Evolutionary conservation across 2,329 filamentous ascomycete species (phyloP).

Genomic region (Calcarisporium arbuscula): DNA sequence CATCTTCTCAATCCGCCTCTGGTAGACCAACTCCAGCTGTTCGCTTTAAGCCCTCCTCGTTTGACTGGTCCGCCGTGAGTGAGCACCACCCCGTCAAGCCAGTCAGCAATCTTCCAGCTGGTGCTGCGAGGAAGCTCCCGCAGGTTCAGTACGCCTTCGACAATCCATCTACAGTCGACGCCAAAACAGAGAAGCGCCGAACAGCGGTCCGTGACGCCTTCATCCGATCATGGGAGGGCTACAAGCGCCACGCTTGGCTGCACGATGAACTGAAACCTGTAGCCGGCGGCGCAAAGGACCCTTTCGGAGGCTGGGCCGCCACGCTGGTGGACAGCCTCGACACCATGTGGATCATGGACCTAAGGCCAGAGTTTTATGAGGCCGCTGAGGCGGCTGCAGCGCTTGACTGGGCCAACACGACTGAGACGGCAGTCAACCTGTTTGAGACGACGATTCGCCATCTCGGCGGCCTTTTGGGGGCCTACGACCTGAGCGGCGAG

Average conservation of each 20-base stretch:
- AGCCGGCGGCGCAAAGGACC: constrained; percentile 37
- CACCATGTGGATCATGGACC: constrained; percentile 56
- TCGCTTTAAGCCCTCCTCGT: too few species aligned
- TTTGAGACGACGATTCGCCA: constrained; percentile 53
- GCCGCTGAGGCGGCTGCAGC: constrained; percentile 41
- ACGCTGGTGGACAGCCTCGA: constrained; percentile 56
- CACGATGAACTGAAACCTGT: constrained; percentile 46
- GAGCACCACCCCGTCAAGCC: too few species aligned
- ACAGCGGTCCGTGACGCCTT: constrained; percentile 37
- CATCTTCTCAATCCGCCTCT: too few species aligned
- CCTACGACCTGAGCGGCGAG: constrained; percentile 43
- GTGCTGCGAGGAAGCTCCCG: too few species aligned
- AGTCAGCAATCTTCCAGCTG: too few species aligned
- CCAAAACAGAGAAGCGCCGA: constrained; percentile 20
- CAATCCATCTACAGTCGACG: constrained; percentile 3
- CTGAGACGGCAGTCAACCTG: constrained; percentile 33
- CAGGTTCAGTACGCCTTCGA: constrained; percentile 11
- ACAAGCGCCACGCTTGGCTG: constrained; percentile 46
- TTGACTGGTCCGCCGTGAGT: too few species aligned
- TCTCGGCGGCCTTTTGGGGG: constrained; percentile 44
- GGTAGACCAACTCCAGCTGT: too few species aligned
- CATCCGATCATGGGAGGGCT: constrained; percentile 40
- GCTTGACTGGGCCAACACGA: constrained; percentile 45
- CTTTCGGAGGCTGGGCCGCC: constrained; percentile 50
- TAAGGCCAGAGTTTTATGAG: constrained; percentile 48